phyloP scores from a whole-genome alignment of 495 filamentous ascomycete species.

The Cryomyces minteri region DNA sequence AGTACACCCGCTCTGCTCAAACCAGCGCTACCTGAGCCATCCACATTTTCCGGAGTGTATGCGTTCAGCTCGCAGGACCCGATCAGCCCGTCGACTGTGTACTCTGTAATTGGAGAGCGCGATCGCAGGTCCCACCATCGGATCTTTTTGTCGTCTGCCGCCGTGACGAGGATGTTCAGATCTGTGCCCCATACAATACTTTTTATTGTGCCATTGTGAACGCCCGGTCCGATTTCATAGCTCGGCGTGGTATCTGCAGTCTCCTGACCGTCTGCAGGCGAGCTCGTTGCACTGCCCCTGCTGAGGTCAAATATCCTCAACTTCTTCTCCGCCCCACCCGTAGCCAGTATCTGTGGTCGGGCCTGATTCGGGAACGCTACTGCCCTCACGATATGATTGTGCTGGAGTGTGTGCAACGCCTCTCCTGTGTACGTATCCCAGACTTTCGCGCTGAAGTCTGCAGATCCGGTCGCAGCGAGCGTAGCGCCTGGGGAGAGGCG shows the following conservation, averaged over 20 bases:
- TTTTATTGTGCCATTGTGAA: constrained; percentile 78
- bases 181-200: constrained; percentile 83
- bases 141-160: constrained; percentile 73
- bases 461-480: constrained; percentile 79
- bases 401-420: constrained; percentile 69
- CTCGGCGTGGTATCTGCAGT: constrained; percentile 12
- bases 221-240: constrained; percentile 72
- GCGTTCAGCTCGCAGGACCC: constrained; percentile 74
- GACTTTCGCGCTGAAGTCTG: constrained; percentile 94
- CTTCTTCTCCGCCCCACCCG: constrained; percentile 90
- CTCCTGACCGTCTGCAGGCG: too few species aligned
- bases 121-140: constrained; percentile 87
- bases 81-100: constrained; percentile 60
- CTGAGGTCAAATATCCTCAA: constrained; percentile 83
- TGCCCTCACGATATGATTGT: constrained; percentile 86
- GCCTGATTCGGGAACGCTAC: constrained; percentile 66
- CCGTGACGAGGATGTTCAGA: constrained; percentile 72
- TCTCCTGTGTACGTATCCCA: constrained; percentile 96
- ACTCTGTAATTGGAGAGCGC: constrained; percentile 48
- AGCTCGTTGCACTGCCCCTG: constrained; percentile 13
- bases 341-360: constrained; percentile 66
- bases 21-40: constrained; percentile 26
- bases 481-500: constrained; percentile 74
- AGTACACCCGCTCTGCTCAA: constrained; percentile 24
- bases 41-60: background rate